Base-by-base conservation (phyloP, 768 basidiomycete species). In the Omphalotus guepiniiformis region DNA sequence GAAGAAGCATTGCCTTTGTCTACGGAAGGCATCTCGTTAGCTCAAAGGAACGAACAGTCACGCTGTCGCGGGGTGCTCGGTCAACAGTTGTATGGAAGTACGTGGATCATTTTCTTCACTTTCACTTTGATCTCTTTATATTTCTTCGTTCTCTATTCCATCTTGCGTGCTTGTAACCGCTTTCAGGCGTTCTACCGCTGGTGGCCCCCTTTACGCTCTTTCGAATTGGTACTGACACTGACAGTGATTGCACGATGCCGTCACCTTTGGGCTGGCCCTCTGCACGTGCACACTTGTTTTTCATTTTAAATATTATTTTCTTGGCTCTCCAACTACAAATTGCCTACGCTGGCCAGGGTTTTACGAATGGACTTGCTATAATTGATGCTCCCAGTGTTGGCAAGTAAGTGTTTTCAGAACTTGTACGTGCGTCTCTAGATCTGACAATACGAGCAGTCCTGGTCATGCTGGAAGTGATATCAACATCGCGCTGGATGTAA, bases 401-500 rank as follows among this genome's bases (percentile, higher is more conserved):
- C 22, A 60, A 53, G 57, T 54, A 37, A 29, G 38, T 39, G 9
- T 32, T n/a, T 18, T 23, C 4, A 22, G 19, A 13, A 4, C 9
- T n/a, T 21, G 36, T n/a, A 28, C 50, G 50, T 19, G 32, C 21
- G 6, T 58, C 56, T 38, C 63, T 57, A 5, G 62, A 55, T 15
- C 38, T 54, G 6, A 53, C 56, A 18, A 63, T 56, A 11, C 38
- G 63, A 12, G 46, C 60, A 26, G 58, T 61, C 38, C 39, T 61
- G 23, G 62, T 51, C 48, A 55, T 57, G 40, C 61, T 55, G 38
- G 55, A 30, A 47, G 55, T 52, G 53, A 53, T 22, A 57, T 66
- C n/a, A 53, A 56, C 26, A 62, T 71, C 11, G 62, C 68, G 39
- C 60, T 68, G 42, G 68, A 71, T 47, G 67, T 68, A 47, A 16